These are phyloP conservation scores for Diaporthe batatas DNA, from an alignment of 2,329 filamentous ascomycete species.

Conservation along the genomic window DNA sequence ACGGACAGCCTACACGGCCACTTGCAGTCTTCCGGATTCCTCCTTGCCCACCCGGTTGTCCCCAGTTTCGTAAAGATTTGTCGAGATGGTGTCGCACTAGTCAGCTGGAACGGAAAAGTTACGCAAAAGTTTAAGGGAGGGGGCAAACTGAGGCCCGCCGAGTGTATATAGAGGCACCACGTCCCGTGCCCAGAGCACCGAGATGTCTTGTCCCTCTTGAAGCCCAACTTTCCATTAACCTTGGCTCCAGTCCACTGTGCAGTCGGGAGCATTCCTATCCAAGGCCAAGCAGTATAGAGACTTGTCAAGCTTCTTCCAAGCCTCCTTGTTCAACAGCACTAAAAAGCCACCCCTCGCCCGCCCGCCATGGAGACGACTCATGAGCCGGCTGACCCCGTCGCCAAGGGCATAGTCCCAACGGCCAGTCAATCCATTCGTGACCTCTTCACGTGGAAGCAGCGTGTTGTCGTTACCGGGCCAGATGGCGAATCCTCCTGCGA, in stretches of 20 bases:
- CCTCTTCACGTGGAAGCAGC: constrained; percentile 74
- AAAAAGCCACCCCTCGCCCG: neutral
- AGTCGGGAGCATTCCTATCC: constrained; percentile 25
- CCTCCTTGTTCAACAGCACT: constrained; percentile 30
- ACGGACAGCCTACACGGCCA: constrained; percentile 26
- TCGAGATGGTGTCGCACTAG: constrained; percentile 24
- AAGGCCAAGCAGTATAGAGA: constrained; percentile 28
- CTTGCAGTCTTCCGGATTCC: constrained; percentile 21
- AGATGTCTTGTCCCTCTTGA: constrained; percentile 8
- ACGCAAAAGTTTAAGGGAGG: neutral
- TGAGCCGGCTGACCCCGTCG: constrained; percentile 74
- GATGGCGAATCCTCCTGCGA: constrained; percentile 75
- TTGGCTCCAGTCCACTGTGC: constrained; percentile 14
- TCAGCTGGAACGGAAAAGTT: constrained; percentile 1
- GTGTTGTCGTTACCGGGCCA: constrained; percentile 75
- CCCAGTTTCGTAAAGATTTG: neutral
- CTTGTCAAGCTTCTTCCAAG: constrained; percentile 33
- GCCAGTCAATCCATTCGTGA: constrained; percentile 48
- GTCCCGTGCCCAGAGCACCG: constrained; percentile 17
- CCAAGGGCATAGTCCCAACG: constrained; percentile 67
- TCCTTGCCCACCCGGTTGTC: constrained; percentile 9
- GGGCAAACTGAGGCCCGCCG: neutral
- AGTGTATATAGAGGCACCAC: constrained; percentile 28
- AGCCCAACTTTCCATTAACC: neutral
- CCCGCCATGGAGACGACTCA: constrained; percentile 48